A percentile compares a stretch with the other conserved stretches of the same genome.
Evolutionary conservation across 805 yeast species (phyloP).

Genomic region (Yamadazyma scolyti): DNA sequence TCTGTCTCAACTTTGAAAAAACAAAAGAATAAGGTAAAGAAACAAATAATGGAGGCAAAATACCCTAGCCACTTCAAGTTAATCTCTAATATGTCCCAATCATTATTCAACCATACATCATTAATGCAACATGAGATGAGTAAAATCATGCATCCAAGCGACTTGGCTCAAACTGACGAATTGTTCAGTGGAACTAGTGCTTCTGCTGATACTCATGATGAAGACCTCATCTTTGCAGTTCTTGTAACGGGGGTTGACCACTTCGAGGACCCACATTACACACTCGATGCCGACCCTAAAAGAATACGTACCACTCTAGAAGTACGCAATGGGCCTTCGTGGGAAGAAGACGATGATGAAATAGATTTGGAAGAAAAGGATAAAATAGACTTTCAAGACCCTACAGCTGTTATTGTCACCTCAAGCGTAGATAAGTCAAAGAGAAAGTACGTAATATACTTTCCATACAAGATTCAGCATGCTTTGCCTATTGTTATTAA

Average conservation of each 20-base stretch:
- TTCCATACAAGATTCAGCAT: slow-evolving; percentile 47
- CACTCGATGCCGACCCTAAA: slow-evolving; percentile 7
- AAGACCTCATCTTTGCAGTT: slow-evolving; percentile 34
- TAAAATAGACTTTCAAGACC: slow-evolving; percentile 42
- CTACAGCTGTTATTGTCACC: slow-evolving; percentile 43
- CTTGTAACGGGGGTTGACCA: slow-evolving; percentile 31
- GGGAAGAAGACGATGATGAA: slow-evolving; percentile 37
- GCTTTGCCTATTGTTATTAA: slow-evolving; percentile 36
- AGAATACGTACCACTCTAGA: slow-evolving; percentile 30
- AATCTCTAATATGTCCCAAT: slow-evolving; percentile 32
- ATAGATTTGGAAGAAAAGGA: slow-evolving; percentile 31
- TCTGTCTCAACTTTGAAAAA: slow-evolving; percentile 30
- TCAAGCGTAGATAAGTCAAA: slow-evolving; percentile 30
- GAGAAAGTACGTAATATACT: slow-evolving; percentile 34
- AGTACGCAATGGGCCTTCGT: slow-evolving; percentile 38
- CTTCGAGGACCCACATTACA: slow-evolving; percentile 3
- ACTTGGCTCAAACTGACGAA: slow-evolving; percentile 10
- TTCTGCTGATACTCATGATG: slow-evolving; percentile 28
- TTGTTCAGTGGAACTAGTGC: slow-evolving; percentile 13
- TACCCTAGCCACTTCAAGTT: slow-evolving; percentile 35
- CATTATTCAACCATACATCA: slow-evolving; percentile 29
- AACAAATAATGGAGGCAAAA: slow-evolving; percentile 24
- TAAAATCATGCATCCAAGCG: slow-evolving; percentile 18
- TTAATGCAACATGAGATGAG: slow-evolving; percentile 29
- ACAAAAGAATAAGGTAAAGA: slow-evolving; percentile 27